Conservation (phyloP, 108 stramenopile genomes). For the Cyclotella cryptica region DNA sequence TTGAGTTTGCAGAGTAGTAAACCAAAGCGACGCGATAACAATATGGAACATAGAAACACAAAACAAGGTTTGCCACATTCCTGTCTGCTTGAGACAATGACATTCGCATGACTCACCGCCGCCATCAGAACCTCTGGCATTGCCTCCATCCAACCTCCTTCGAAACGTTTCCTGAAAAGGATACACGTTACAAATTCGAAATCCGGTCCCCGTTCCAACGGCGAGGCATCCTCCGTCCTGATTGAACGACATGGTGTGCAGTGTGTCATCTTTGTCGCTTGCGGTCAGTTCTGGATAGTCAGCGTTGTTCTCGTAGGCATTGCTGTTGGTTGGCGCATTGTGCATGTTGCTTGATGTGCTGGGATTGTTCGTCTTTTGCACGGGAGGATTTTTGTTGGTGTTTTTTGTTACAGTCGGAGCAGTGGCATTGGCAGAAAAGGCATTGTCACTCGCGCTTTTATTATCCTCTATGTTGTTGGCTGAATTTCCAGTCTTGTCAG, state of each 20-base stretch:
- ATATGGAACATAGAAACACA: slow-evolving; percentile 35
- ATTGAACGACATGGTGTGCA: slow-evolving; percentile 85
- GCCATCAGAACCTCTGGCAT: neutral
- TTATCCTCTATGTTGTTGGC: no score
- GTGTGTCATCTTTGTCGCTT: slow-evolving; percentile 44
- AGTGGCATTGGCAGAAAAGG: no score
- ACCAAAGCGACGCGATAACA: no score
- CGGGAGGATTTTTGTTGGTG: no score
- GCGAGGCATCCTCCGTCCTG: slow-evolving; percentile 92
- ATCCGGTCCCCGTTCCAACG: slow-evolving; percentile 91
- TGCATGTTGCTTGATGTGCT: no score
- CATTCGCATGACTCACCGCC: slow-evolving; percentile 38
- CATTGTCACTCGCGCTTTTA: no score
- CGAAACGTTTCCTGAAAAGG: slow-evolving; percentile 93
- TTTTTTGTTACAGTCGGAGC: no score
- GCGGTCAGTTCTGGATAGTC: neutral
- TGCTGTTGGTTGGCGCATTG: no score
- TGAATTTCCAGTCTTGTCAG: no score
- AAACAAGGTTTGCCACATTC: neutral
- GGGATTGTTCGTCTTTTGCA: no score
- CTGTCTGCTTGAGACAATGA: neutral
- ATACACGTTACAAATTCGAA: slow-evolving; percentile 95
- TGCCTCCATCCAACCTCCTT: slow-evolving; percentile 53
- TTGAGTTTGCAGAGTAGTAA: no score
- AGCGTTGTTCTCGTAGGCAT: no score